phyloP scores from a whole-genome alignment of 805 yeast species.

The Candida khao-thaluensis region DNA sequence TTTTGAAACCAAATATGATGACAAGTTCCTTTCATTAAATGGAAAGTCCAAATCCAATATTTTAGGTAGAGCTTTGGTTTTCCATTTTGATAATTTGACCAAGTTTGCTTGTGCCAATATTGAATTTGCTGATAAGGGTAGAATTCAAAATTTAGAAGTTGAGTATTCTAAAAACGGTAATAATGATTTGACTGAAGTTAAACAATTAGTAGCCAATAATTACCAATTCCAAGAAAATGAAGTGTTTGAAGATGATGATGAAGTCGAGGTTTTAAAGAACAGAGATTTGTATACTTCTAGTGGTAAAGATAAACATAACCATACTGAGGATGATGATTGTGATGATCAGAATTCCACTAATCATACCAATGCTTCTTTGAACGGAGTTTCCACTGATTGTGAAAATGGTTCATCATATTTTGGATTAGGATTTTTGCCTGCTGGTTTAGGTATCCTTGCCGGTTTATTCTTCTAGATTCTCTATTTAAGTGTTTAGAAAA shows the following conservation, averaged over 20 bases:
- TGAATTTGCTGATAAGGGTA: constrained; percentile 23
- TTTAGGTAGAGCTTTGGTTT: constrained; percentile 55
- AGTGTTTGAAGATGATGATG: constrained; percentile 11
- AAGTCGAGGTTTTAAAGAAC: constrained; percentile 3
- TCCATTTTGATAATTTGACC: constrained; percentile 55
- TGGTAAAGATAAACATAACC: constrained; percentile 9
- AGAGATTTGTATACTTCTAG: constrained; percentile 5
- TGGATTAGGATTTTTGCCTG: constrained; percentile 1
- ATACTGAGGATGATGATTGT: constrained; percentile 10
- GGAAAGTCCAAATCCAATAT: constrained; percentile 55
- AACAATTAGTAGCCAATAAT: constrained; percentile 8
- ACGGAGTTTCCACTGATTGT: constrained; percentile 13
- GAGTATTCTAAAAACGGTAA: constrained; percentile 17
- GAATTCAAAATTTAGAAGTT: constrained; percentile 18
- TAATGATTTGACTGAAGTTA: constrained; percentile 13
- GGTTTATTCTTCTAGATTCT: constrained; percentile 9
- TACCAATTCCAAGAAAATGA: constrained; percentile 11
- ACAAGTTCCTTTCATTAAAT: constrained; percentile 64
- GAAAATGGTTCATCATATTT: constrained; percentile 11
- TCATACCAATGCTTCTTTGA: constrained; percentile 12
- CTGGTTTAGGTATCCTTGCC: constrained; percentile 6
- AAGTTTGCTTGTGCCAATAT: constrained; percentile 66
- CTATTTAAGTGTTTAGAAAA: constrained; percentile 4
- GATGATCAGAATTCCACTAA: constrained; percentile 11
- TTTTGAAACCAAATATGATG: constrained; percentile 60